Evolutionary conservation across 306 rosid species (phyloP).

Genomic region (Medicago arabica): DNA sequence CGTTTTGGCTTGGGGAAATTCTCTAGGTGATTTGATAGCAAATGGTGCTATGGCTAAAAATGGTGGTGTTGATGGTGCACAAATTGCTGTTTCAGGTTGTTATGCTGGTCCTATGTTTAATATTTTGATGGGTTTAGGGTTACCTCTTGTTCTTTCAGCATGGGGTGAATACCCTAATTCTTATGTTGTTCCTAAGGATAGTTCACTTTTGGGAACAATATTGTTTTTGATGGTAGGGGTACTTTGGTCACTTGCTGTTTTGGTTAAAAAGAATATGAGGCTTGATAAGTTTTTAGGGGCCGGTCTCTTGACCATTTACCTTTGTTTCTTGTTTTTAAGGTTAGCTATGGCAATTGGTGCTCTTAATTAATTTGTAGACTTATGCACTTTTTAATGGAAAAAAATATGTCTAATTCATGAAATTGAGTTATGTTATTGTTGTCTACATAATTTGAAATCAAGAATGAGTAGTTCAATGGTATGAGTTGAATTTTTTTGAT

Average conservation of each 20-base stretch:
- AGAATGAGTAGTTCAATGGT: not conserved
- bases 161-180: slow-evolving; percentile 41
- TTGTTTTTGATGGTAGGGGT: slow-evolving; percentile 40
- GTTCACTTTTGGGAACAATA: slow-evolving; percentile 34
- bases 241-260: slow-evolving; percentile 37
- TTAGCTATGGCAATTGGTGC: slow-evolving; percentile 34
- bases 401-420: not conserved
- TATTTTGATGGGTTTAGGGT: slow-evolving; percentile 43
- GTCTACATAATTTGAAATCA: not conserved
- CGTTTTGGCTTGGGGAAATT: slow-evolving; percentile 41
- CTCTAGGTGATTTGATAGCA: slow-evolving; percentile 43
- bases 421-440: not conserved
- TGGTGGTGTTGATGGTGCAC: slow-evolving; percentile 43
- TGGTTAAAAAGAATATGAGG: slow-evolving; percentile 35
- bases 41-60: slow-evolving; percentile 46
- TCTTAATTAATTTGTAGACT: slow-evolving; percentile 16
- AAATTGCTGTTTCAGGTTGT: slow-evolving; percentile 41
- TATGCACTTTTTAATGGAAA: not conserved
- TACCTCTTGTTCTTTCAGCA: slow-evolving; percentile 45
- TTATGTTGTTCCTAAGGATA: slow-evolving; percentile 41
- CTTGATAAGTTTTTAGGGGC: slow-evolving; percentile 38
- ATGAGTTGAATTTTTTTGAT: not conserved
- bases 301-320: slow-evolving; percentile 39
- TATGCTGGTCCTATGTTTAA: slow-evolving; percentile 44
- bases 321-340: slow-evolving; percentile 36